Evolutionary conservation across 2,329 filamentous ascomycete genomes (phyloP).

Genomic region (Xylaria arbuscula): DNA sequence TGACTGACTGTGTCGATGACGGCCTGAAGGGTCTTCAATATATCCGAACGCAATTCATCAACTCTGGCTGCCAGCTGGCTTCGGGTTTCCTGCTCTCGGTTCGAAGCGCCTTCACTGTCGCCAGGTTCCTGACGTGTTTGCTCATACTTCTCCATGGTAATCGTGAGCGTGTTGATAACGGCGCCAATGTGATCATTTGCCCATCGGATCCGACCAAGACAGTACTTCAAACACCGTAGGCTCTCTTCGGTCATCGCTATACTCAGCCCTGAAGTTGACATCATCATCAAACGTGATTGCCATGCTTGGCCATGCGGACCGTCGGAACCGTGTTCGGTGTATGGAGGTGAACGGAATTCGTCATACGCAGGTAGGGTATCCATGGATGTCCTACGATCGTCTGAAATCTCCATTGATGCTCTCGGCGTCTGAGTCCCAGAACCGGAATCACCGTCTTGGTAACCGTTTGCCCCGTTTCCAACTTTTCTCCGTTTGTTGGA

Average conservation of each 20-base stretch:
- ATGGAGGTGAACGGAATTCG: slow-evolving; percentile 78
- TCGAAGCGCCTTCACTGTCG: slow-evolving; percentile 40
- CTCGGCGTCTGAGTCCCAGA: slow-evolving; percentile 49
- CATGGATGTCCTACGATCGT: slow-evolving; percentile 68
- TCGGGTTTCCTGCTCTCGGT: slow-evolving; percentile 54
- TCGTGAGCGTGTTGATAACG: slow-evolving; percentile 78
- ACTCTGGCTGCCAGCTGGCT: slow-evolving; percentile 71
- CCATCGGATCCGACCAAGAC: slow-evolving; percentile 81
- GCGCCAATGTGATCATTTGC: slow-evolving; percentile 84
- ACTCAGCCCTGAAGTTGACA: slow-evolving; percentile 90
- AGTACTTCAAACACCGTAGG: slow-evolving; percentile 84
- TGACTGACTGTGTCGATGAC: slow-evolving; percentile 87
- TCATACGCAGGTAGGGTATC: slow-evolving; percentile 89
- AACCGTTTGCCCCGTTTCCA: slow-evolving; percentile 48
- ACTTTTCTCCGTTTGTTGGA: slow-evolving; percentile 71
- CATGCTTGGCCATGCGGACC: slow-evolving; percentile 60
- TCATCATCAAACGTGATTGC: slow-evolving; percentile 87
- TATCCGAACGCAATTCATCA: slow-evolving; percentile 73
- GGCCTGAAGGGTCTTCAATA: slow-evolving; percentile 81
- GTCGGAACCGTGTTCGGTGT: slow-evolving; percentile 68
- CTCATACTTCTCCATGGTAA: slow-evolving; percentile 85
- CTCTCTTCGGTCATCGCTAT: slow-evolving; percentile 93
- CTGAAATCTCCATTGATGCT: slow-evolving; percentile 49
- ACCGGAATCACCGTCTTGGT: slow-evolving; percentile 50
- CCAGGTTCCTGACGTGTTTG: slow-evolving; percentile 50